Conservation (phyloP, 441 rosid species). For the Pelargonium myrrhifolium region DNA sequence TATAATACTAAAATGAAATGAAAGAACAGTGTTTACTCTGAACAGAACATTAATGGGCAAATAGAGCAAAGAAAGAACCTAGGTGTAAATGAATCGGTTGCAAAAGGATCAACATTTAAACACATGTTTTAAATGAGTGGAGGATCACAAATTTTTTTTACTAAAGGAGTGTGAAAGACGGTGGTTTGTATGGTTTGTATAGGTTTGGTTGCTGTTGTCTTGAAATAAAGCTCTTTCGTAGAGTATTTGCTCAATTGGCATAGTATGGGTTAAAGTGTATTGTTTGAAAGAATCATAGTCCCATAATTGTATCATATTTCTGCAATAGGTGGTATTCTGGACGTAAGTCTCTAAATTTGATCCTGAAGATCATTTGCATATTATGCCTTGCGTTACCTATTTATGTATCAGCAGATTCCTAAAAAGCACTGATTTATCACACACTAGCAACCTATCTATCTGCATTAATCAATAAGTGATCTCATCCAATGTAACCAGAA, state of each 20-base stretch:
- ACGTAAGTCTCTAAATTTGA: neutral
- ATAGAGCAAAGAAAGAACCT: neutral
- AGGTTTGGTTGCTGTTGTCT: no score
- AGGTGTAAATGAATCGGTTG: slow-evolving; percentile 1
- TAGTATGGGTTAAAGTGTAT: no score
- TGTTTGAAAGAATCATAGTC: neutral
- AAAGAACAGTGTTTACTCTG: neutral
- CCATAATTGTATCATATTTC: neutral
- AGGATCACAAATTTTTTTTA: no score
- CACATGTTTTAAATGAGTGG: no score
- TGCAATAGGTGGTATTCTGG: neutral
- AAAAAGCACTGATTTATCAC: neutral
- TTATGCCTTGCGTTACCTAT: neutral
- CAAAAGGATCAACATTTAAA: no score
- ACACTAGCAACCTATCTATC: neutral
- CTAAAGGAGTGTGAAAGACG: no score
- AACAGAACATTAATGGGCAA: neutral
- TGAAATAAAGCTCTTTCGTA: no score
- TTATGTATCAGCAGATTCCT: neutral
- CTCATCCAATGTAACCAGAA: neutral
- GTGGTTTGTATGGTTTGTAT: no score
- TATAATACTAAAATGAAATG: neutral
- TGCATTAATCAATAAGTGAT: neutral
- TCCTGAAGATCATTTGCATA: slow-evolving; percentile 2
- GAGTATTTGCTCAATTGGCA: no score